Conservation (phyloP, 2,329 filamentous ascomycete genomes). For the Acephala macrosclerotiorum region DNA sequence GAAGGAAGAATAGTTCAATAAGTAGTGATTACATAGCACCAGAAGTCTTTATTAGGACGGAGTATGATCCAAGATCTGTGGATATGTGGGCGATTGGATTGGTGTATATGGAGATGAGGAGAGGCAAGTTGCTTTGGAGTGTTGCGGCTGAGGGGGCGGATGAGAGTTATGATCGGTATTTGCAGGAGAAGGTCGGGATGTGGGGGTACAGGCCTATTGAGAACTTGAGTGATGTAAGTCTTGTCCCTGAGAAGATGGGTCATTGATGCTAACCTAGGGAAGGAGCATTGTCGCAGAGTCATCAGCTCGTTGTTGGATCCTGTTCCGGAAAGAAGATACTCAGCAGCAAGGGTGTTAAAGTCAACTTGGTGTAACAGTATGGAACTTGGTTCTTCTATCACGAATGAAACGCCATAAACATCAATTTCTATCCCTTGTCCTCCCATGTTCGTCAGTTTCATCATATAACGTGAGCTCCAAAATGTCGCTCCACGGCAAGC, state of each 20-base stretch:
- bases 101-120: conserved; percentile 21
- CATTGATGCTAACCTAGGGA: background rate
- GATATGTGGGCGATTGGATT: conserved; percentile 23
- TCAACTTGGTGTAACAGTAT: conserved; percentile 10
- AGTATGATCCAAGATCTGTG: conserved; percentile 9
- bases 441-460: background rate
- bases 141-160: conserved; percentile 21
- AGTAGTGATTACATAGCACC: conserved; percentile 17
- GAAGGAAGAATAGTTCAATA: background rate
- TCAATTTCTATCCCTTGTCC: background rate
- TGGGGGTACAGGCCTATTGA: conserved; percentile 24
- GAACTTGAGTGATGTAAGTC: conserved; percentile 19
- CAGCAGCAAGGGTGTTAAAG: conserved; percentile 5
- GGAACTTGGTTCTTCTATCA: background rate
- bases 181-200: conserved; percentile 10
- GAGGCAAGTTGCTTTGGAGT: conserved; percentile 15
- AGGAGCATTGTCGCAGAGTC: conserved; percentile 13
- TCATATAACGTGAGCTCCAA: background rate
- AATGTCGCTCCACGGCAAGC: background rate
- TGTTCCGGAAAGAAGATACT: background rate
- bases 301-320: conserved; percentile 13
- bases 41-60: conserved; percentile 12
- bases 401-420: background rate
- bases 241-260: background rate
- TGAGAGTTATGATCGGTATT: conserved; percentile 20